phyloP scores from a whole-genome alignment of 768 basidiomycete genomes.

The Omphalotus guepiniiformis region DNA sequence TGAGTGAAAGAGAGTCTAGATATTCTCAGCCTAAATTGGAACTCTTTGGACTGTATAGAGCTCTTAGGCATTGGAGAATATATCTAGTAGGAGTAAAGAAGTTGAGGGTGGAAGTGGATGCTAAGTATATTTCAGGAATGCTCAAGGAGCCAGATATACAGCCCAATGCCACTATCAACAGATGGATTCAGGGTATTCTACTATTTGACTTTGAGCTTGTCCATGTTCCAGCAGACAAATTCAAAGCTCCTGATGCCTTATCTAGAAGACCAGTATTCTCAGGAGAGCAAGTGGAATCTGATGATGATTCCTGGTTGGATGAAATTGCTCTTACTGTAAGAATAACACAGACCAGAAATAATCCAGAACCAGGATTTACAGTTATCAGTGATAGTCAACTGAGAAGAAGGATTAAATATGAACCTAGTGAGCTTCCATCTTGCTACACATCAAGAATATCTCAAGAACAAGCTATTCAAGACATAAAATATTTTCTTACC shows the following conservation, averaged over 20 bases:
- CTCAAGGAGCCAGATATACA: slow-evolving; percentile 22
- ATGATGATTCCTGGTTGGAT: slow-evolving; percentile 18
- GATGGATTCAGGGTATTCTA: slow-evolving; percentile 31
- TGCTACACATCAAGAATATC: not conserved
- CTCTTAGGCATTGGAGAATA: slow-evolving; percentile 24
- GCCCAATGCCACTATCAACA: slow-evolving; percentile 30
- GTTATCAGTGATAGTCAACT: too few species aligned
- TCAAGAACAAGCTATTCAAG: not conserved
- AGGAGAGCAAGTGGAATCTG: slow-evolving; percentile 15
- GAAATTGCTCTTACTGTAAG: not conserved
- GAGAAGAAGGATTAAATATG: too few species aligned
- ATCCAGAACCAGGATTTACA: not conserved
- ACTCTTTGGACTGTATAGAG: slow-evolving; percentile 22
- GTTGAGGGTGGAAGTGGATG: slow-evolving; percentile 20
- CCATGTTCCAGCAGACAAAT: slow-evolving; percentile 25
- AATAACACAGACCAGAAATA: slow-evolving; percentile 11
- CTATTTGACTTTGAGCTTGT: slow-evolving; percentile 28
- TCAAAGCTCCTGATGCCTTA: slow-evolving; percentile 30
- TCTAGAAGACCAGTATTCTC: slow-evolving; percentile 20
- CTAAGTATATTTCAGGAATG: slow-evolving; percentile 16
- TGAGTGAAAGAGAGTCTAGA: slow-evolving; percentile 17
- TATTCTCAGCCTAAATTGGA: slow-evolving; percentile 25
- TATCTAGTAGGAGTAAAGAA: slow-evolving; percentile 18
- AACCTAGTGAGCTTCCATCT: too few species aligned
- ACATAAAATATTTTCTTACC: not conserved